A percentile compares a stretch with the other conserved stretches of the same genome.
phyloP scores from a whole-genome alignment of 192 early-diverging fungal species.

The Gaertneriomyces sp. region DNA sequence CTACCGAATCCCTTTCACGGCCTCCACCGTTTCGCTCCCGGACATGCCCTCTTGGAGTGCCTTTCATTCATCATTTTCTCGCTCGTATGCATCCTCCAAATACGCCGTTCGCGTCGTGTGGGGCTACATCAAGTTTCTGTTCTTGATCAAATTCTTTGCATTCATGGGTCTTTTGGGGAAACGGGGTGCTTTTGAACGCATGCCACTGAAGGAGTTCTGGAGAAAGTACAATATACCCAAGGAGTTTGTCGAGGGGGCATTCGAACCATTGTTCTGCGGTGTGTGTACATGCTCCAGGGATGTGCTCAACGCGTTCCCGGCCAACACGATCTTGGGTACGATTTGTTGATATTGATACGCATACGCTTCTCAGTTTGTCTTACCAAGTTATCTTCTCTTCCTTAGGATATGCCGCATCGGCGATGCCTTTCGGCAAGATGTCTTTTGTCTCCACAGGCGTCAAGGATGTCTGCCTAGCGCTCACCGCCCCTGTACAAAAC shows the following conservation, averaged over 20 bases:
- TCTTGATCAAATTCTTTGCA: constrained; percentile 20
- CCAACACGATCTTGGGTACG: constrained; percentile 39
- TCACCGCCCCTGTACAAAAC: constrained; percentile 34
- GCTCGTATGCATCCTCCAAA: not conserved
- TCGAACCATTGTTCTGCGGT: constrained; percentile 44
- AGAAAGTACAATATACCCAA: constrained; percentile 19
- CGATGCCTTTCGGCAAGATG: constrained; percentile 45
- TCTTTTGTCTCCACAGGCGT: constrained; percentile 44
- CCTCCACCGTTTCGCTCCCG: constrained; percentile 33
- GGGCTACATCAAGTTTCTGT: constrained; percentile 35
- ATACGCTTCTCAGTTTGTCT: too few relatives aligned
- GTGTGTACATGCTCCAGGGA: constrained; percentile 45
- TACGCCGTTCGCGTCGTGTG: constrained; percentile 6
- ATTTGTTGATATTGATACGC: too few relatives aligned
- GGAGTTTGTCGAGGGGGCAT: constrained; percentile 38
- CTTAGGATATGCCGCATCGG: constrained; percentile 37
- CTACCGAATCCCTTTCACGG: constrained; percentile 27
- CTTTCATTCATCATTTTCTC: not conserved
- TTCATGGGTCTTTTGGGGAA: constrained; percentile 8
- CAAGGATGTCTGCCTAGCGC: constrained; percentile 35
- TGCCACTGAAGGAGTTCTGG: constrained; percentile 40
- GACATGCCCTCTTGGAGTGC: constrained; percentile 24
- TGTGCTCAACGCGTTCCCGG: constrained; percentile 40
- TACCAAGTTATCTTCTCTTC: not conserved
- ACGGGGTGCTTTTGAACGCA: constrained; percentile 14